phyloP scores from a whole-genome alignment of 805 yeast genomes.

The Candida chilensis region DNA sequence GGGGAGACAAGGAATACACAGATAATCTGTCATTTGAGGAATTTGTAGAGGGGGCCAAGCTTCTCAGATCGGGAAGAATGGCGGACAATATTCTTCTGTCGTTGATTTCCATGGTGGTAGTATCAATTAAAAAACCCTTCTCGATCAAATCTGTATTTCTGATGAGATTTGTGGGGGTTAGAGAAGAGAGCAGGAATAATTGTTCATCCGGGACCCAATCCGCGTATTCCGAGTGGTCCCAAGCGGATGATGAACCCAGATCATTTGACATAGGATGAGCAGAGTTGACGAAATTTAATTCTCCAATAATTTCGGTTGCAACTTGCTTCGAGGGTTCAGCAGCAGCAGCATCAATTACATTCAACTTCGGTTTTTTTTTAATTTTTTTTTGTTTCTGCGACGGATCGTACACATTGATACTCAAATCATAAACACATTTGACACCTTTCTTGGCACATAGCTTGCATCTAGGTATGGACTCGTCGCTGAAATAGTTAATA shows the following conservation, averaged over 20 bases:
- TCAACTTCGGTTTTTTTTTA: no score
- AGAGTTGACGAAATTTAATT: neutral
- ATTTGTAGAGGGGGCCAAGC: neutral
- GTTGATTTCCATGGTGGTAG: neutral
- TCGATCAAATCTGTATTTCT: neutral
- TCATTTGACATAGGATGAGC: no score
- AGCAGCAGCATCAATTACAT: no score
- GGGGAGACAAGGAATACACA: neutral
- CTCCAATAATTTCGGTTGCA: no score
- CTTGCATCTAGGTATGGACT: neutral
- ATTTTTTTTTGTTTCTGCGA: neutral
- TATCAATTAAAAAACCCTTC: neutral
- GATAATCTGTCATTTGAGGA: conserved; percentile 1
- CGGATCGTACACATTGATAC: neutral
- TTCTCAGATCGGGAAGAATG: neutral
- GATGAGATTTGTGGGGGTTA: neutral
- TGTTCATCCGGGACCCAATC: no score
- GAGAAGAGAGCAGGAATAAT: no score
- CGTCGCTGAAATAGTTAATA: neutral
- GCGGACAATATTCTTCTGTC: neutral
- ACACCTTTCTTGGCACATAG: neutral
- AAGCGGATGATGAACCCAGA: no score
- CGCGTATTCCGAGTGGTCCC: no score
- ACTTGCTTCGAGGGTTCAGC: neutral
- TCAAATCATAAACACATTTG: conserved; percentile 1